These are phyloP conservation scores for Nepenthes mirabilis DNA, from an alignment of 148 eudicot genomes.

Conservation along the genomic window DNA sequence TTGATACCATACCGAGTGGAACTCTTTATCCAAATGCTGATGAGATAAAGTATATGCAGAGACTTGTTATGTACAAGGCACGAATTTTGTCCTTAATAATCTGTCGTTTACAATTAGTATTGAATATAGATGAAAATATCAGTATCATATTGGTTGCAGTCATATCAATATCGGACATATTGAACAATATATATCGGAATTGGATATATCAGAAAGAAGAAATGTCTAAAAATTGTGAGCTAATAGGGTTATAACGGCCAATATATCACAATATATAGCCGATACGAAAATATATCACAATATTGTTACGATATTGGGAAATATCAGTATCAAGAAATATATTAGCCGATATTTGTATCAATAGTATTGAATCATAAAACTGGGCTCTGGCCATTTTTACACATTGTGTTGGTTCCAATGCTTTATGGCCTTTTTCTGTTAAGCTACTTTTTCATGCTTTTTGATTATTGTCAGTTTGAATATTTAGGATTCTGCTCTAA, in stretches of 20 bases:
- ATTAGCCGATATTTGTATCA: too few relatives aligned
- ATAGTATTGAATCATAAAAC: too few relatives aligned
- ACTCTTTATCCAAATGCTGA: conserved; percentile 90
- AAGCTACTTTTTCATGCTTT: neutral
- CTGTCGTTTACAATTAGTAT: neutral
- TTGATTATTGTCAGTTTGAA: conserved; percentile 4
- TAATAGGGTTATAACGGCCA: too few relatives aligned
- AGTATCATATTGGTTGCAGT: neutral
- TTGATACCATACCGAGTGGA: conserved; percentile 79
- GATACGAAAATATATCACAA: too few relatives aligned
- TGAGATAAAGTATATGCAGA: conserved; percentile 76
- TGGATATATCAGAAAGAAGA: too few relatives aligned
- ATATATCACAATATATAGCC: too few relatives aligned
- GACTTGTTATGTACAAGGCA: conserved; percentile 88
- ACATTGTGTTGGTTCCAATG: neutral
- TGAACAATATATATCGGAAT: too few relatives aligned
- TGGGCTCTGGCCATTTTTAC: too few relatives aligned
- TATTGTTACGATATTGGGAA: too few relatives aligned
- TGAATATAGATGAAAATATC: neutral
- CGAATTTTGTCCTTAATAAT: neutral
- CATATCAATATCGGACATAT: neutral
- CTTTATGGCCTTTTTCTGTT: neutral
- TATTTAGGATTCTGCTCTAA: conserved; percentile 71
- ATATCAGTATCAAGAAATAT: too few relatives aligned
- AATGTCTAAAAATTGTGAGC: too few relatives aligned